Conservation (phyloP, 176 grass and related monocot genomes). For the Elaeis guineensis region DNA sequence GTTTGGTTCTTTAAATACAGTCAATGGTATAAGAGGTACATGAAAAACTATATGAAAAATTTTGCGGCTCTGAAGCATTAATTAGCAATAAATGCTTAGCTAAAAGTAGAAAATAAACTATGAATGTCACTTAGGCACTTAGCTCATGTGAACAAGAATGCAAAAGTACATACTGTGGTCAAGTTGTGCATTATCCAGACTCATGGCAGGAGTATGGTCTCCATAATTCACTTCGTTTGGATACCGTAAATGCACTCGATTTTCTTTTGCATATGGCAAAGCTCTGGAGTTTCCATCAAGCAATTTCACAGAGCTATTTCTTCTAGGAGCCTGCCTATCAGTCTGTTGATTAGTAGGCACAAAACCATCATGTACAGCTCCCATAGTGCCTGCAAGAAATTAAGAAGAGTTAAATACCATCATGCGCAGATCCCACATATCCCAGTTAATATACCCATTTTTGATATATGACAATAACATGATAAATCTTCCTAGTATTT, state of each 20-base stretch:
- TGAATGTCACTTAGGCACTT: too few relatives aligned
- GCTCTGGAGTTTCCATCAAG: constrained; percentile 14
- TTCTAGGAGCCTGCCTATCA: constrained; percentile 22
- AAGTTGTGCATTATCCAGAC: constrained; percentile 12
- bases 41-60: too few relatives aligned
- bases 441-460: too few relatives aligned
- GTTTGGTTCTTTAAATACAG: too few relatives aligned
- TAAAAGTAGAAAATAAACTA: too few relatives aligned
- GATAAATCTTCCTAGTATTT: background rate
- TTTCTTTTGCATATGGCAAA: constrained; percentile 30
- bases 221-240: constrained; percentile 15
- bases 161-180: background rate
- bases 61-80: too few relatives aligned
- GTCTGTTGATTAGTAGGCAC: constrained; percentile 20
- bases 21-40: too few relatives aligned
- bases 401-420: constrained; percentile 5
- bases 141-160: too few relatives aligned
- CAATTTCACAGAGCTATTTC: constrained; percentile 33
- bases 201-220: constrained; percentile 12
- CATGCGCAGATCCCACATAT: too few relatives aligned
- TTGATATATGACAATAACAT: constrained; percentile 1
- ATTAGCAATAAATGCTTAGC: too few relatives aligned
- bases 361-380: constrained; percentile 23
- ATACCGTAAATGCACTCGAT: constrained; percentile 16
- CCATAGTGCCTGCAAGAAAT: constrained; percentile 12